Base-by-base conservation (phyloP, 805 yeast genomes). In the Lipomyces starkeyi region DNA sequence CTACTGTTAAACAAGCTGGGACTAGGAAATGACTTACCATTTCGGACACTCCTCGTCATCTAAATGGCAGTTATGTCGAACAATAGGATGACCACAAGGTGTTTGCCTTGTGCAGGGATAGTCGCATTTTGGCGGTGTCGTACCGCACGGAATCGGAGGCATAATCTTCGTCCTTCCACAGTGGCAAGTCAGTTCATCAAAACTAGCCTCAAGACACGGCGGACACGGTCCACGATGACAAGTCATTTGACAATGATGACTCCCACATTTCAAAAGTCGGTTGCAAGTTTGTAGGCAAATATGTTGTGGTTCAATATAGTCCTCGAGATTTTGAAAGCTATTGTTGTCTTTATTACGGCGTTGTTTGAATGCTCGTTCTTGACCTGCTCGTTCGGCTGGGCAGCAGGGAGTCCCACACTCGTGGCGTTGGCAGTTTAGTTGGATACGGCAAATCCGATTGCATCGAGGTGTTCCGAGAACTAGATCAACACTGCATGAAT, bases 381-480 rank as follows among this genome's bases (percentile, higher is more conserved):
- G 78, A 0, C 95, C 97, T 3, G 77, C 72, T 40, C 83, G 85
- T 74, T 90, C 94, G 68, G 81, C 88, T 13, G 83, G 80, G 77
- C 98, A 93, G 77, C 98, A 93, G 17, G 81, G 78, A 13, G 81
- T 83, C 20, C 82, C 77, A 77, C 97, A 95, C 69, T 88, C 83
- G 79, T 93, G 98, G 68, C 91, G 86, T 68, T 94, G 86, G 77
- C 98, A 93, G 68, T 87, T 90, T 78, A 90, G 83, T 60, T 88
- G 78, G 0, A 92, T 90, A 58, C 87, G 85, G 78, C 97, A 93
- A 75, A 88, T 88, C 61, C 87, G 86, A 4, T 77, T 78, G 79
- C 98, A 93, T 40, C 77, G 80, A 20, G 97, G 92, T 9, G 68
- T 72, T 47, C 70, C 72, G 27, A 52, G 34, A 9, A 11, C 54